Base-by-base conservation (phyloP, 2,329 filamentous ascomycete genomes). In the Epichloe sp. region DNA sequence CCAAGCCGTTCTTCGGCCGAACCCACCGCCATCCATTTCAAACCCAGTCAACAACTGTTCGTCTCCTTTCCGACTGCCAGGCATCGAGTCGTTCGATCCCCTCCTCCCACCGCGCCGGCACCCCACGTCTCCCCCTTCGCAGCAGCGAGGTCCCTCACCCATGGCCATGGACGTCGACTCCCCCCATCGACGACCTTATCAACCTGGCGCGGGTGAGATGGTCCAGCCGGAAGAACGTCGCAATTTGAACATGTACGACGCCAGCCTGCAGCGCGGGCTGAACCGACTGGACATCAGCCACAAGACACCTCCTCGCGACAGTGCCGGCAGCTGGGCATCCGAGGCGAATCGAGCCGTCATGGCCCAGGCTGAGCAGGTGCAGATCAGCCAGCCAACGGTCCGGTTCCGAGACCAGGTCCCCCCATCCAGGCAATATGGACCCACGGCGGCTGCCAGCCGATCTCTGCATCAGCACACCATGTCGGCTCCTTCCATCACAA, bases 21-120 rank as follows among this genome's bases (percentile, higher is more conserved):
- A 61, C 67, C 78, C 70, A 61, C 76, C 62, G 64, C 78, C 66
- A 62, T 78, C 65, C 57, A 68, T 72, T 35, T 70, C 66, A 40
- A 73, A 65, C 51, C 70, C 65, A 5, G 64, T 65, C 38, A 80
- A 68, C 38, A 80, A 68, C 65, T 73, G 65, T 61, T 81, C 83
- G 58, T 78, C 75, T 6, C 68, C 75, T 4, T 72, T 88, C 14
- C 81, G 88, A 40, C 75, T 96, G 14, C 90, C 90, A 1, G 89
- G 90, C 14, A 96, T 96, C 57, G 88, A 95, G 64, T 94, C 88
- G 15, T 95, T 96, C 59, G 88, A 91, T 61, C 83, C 83, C 26
- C 87, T 51, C 26, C 87, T 51, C 73, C 84, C 81, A 26, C 77
- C 78, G 52, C 78, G 52, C 10, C 46, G 77, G 19, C 77, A 81